phyloP scores from a whole-genome alignment of 2,329 filamentous ascomycete species.

The Microascus cirrosus region DNA sequence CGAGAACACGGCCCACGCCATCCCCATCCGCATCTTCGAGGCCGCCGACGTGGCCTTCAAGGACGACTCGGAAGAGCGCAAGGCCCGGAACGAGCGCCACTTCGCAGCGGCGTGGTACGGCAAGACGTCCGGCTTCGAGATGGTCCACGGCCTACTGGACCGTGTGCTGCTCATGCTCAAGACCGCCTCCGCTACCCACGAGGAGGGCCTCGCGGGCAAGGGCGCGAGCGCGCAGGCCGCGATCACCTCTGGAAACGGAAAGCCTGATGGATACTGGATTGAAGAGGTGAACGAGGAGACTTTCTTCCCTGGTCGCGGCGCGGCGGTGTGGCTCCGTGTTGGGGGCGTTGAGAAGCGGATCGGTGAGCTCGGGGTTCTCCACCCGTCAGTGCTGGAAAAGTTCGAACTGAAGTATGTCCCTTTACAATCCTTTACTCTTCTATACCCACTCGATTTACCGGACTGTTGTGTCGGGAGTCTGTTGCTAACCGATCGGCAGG shows the following conservation, averaged over 20 bases:
- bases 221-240: background rate
- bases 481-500: slow-evolving; percentile 25
- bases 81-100: slow-evolving; percentile 84
- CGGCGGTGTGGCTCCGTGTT: slow-evolving; percentile 68
- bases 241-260: slow-evolving; percentile 21
- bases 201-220: slow-evolving; percentile 51
- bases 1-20: slow-evolving; percentile 80
- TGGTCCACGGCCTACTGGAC: slow-evolving; percentile 89
- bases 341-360: slow-evolving; percentile 65
- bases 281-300: slow-evolving; percentile 84
- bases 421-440: background rate
- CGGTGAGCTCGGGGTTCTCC: slow-evolving; percentile 86
- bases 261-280: slow-evolving; percentile 79
- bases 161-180: slow-evolving; percentile 87
- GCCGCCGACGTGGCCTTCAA: slow-evolving; percentile 88
- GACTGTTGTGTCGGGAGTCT: slow-evolving; percentile 11
- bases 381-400: slow-evolving; percentile 86
- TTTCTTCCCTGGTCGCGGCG: slow-evolving; percentile 84
- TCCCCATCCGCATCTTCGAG: slow-evolving; percentile 90
- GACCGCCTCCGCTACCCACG: slow-evolving; percentile 65
- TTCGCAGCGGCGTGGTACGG: slow-evolving; percentile 95
- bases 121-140: slow-evolving; percentile 87
- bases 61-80: slow-evolving; percentile 68
- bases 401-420: slow-evolving; percentile 67
- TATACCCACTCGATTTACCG: background rate